Evolutionary conservation across 768 basidiomycete genomes (phyloP).

Genomic region (Suillus sp.): DNA sequence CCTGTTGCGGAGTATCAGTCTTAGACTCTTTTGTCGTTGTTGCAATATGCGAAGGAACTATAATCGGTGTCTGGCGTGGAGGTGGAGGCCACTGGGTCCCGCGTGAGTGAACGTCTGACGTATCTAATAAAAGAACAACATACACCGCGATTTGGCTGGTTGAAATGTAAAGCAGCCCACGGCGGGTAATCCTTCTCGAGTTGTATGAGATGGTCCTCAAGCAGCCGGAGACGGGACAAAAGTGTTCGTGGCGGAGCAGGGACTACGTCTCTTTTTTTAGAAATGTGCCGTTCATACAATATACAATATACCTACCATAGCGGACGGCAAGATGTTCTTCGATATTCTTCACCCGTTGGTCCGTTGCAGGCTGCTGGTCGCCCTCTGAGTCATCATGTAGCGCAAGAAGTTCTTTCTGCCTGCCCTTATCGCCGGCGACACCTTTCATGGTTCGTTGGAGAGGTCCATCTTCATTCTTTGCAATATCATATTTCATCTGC

Average conservation of each 20-base stretch:
- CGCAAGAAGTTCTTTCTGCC: slow-evolving; percentile 14
- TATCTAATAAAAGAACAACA: slow-evolving; percentile 30
- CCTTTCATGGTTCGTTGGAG: slow-evolving; percentile 59
- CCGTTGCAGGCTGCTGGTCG: slow-evolving; percentile 56
- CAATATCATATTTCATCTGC: slow-evolving; percentile 87
- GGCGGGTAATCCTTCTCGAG: slow-evolving; percentile 84
- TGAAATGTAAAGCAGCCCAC: slow-evolving; percentile 88
- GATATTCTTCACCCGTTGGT: slow-evolving; percentile 64
- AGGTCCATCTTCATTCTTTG: slow-evolving; percentile 81
- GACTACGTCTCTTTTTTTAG: slow-evolving; percentile 43
- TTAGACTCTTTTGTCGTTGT: slow-evolving; percentile 11
- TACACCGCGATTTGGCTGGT: slow-evolving; percentile 80
- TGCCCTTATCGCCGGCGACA: slow-evolving; percentile 16
- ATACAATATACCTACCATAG: slow-evolving; percentile 55
- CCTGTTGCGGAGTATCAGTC: slow-evolving; percentile 25
- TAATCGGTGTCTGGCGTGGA: slow-evolving; percentile 74
- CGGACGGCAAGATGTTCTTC: slow-evolving; percentile 74
- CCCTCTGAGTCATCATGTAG: slow-evolving; percentile 38
- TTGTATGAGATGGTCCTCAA: slow-evolving; percentile 77
- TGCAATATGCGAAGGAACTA: slow-evolving; percentile 70
- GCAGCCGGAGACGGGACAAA: slow-evolving; percentile 61
- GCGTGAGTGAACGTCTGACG: not conserved
- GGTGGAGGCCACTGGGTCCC: slow-evolving; percentile 77
- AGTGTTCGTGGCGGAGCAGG: slow-evolving; percentile 70
- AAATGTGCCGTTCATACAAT: not conserved